These are phyloP conservation scores for Mortierella sp. DNA, from an alignment of 371 early-diverging fungal genomes.

Conservation along the genomic window DNA sequence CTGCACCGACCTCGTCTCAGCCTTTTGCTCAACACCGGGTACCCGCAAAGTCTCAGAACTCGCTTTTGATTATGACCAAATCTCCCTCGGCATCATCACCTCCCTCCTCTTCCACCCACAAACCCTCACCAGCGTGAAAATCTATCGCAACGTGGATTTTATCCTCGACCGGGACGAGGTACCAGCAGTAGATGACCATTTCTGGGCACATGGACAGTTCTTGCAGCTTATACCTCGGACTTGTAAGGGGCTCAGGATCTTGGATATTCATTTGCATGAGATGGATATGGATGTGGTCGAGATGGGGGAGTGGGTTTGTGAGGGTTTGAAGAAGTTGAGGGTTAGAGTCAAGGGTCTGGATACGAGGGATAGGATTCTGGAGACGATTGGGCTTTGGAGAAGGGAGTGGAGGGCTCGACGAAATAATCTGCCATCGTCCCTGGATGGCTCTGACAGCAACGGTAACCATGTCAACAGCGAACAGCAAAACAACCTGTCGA, in stretches of 20 bases:
- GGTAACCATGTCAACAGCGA: background rate
- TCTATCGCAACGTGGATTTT: background rate
- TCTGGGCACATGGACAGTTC: background rate
- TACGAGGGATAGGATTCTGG: background rate
- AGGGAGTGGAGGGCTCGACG: no score
- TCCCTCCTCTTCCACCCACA: background rate
- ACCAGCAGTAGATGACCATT: background rate
- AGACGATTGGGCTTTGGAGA: background rate
- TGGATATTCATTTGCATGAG: conserved; percentile 1
- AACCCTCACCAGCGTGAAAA: background rate
- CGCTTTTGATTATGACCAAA: background rate
- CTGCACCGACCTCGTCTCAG: background rate
- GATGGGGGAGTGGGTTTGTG: background rate
- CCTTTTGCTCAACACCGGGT: background rate
- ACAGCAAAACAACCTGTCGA: background rate
- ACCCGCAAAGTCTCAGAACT: background rate
- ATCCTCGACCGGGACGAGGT: background rate
- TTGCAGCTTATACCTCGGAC: background rate
- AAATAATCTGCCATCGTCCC: no score
- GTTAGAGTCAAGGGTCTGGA: background rate
- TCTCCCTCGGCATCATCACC: background rate
- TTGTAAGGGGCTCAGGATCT: background rate
- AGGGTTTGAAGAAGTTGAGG: background rate
- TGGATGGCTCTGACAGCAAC: background rate
- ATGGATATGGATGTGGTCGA: conserved; percentile 9